Evolutionary conservation across 257 asterid genomes (phyloP).

Genomic region (Solanum neorickii): DNA sequence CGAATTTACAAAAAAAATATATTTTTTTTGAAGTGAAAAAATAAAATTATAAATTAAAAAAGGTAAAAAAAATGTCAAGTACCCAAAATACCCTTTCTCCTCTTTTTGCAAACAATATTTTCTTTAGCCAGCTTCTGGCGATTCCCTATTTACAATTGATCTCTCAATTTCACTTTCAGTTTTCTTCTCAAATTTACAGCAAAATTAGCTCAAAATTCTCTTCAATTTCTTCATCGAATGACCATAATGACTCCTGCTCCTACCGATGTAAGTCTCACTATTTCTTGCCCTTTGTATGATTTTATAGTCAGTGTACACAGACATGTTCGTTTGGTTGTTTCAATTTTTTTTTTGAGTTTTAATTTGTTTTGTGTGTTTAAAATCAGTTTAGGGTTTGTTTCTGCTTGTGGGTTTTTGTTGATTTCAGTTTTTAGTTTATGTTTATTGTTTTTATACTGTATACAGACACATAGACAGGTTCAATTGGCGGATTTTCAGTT

Average conservation of each 20-base stretch:
- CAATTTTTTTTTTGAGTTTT: neutral
- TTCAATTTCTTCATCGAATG: neutral
- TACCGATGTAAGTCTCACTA: neutral
- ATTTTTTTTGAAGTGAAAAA: neutral
- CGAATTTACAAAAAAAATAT: neutral
- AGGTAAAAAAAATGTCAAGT: neutral
- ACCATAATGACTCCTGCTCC: neutral
- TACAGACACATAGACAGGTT: neutral
- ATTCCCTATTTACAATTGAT: neutral
- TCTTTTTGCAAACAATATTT: neutral
- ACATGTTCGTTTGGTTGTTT: neutral
- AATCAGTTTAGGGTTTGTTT: neutral
- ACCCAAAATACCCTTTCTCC: neutral
- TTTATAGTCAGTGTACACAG: neutral
- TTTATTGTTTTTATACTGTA: neutral
- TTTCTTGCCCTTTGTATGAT: neutral
- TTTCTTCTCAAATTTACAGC: neutral
- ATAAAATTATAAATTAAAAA: neutral
- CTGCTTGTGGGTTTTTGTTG: neutral
- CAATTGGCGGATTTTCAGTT: neutral
- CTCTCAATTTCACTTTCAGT: neutral
- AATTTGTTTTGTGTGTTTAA: neutral
- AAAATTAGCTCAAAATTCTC: neutral
- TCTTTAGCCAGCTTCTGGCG: neutral
- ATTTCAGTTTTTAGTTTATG: neutral